phyloP scores from a whole-genome alignment of 139 green algal genomes.

The Chlamydomonas schloesseri region DNA sequence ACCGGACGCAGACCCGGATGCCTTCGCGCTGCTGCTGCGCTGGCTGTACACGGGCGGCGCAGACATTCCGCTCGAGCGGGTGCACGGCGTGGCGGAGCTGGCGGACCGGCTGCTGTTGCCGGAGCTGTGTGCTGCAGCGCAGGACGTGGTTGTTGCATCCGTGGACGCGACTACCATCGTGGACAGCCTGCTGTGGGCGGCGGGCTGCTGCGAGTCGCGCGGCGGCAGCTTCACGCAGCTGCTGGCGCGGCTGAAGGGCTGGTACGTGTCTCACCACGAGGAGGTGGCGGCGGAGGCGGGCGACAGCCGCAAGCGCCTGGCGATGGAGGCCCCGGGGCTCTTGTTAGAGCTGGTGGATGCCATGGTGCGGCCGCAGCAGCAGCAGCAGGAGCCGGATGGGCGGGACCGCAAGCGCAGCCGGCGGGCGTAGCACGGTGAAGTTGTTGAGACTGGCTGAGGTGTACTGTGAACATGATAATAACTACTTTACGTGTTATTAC shows the following conservation, averaged over 20 bases:
- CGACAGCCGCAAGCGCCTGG: too few species aligned
- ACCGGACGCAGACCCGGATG: background rate
- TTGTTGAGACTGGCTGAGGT: too few species aligned
- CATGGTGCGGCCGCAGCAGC: too few species aligned
- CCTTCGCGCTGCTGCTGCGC: background rate
- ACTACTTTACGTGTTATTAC: too few species aligned
- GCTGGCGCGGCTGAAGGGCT: too few species aligned
- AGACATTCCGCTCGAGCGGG: background rate
- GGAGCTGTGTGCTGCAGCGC: background rate
- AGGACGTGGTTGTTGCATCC: background rate
- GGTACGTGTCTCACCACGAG: constrained; percentile 11
- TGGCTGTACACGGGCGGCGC: background rate
- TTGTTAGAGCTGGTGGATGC: too few species aligned
- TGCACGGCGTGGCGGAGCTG: background rate
- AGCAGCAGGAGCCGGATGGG: too few species aligned
- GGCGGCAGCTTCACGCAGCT: too few species aligned
- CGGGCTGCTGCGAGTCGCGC: background rate
- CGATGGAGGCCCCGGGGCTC: too few species aligned
- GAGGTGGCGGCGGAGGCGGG: background rate
- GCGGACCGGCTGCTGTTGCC: constrained; percentile 24
- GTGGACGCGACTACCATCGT: background rate
- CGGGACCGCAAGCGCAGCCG: too few species aligned
- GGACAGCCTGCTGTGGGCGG: background rate
- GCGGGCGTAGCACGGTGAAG: too few species aligned
- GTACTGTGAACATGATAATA: too few species aligned